These are phyloP conservation scores for Amanita pallidorosea DNA, from an alignment of 768 basidiomycete species.

Conservation along the genomic window DNA sequence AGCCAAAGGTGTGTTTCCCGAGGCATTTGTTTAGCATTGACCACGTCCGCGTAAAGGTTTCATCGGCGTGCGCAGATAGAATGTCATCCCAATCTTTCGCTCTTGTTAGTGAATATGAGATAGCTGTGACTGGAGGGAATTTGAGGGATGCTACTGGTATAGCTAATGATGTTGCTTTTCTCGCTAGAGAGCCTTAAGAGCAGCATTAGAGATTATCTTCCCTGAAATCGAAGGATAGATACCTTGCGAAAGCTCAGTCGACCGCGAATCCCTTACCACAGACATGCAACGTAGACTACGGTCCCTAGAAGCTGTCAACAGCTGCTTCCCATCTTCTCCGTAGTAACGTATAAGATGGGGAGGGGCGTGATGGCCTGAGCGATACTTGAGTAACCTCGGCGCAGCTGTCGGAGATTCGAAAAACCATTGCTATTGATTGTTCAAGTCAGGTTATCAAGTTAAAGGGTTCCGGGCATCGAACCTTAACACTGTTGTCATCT, in stretches of 20 bases:
- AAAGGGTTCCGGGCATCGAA: slow-evolving; percentile 18
- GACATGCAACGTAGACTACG: slow-evolving; percentile 83
- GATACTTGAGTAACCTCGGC: slow-evolving; percentile 83
- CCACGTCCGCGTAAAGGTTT: slow-evolving; percentile 81
- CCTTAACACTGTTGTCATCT: slow-evolving; percentile 94
- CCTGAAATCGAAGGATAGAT: not conserved
- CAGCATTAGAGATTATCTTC: not conserved
- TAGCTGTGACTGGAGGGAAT: slow-evolving; percentile 65
- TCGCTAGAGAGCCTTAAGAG: slow-evolving; percentile 61
- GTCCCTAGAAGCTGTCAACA: slow-evolving; percentile 84
- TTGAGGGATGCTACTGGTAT: slow-evolving; percentile 78
- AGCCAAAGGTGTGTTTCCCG: slow-evolving; percentile 64
- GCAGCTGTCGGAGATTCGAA: slow-evolving; percentile 85
- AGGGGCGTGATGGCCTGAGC: slow-evolving; percentile 86
- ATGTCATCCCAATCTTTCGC: slow-evolving; percentile 98
- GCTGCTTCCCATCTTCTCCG: slow-evolving; percentile 93
- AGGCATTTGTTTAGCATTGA: slow-evolving; percentile 70
- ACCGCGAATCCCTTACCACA: slow-evolving; percentile 90
- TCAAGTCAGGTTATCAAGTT: not conserved
- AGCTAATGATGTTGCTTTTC: slow-evolving; percentile 69
- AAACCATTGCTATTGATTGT: slow-evolving; percentile 77
- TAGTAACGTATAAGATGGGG: slow-evolving; percentile 92
- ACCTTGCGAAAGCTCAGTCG: slow-evolving; percentile 94
- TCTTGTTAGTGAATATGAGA: slow-evolving; percentile 71
- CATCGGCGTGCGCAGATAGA: slow-evolving; percentile 80